A percentile compares a stretch with the other conserved stretches of the same genome.
These are phyloP conservation scores for Penicillium flavigenum DNA, from an alignment of 495 filamentous ascomycete species.

Conservation along the genomic window DNA sequence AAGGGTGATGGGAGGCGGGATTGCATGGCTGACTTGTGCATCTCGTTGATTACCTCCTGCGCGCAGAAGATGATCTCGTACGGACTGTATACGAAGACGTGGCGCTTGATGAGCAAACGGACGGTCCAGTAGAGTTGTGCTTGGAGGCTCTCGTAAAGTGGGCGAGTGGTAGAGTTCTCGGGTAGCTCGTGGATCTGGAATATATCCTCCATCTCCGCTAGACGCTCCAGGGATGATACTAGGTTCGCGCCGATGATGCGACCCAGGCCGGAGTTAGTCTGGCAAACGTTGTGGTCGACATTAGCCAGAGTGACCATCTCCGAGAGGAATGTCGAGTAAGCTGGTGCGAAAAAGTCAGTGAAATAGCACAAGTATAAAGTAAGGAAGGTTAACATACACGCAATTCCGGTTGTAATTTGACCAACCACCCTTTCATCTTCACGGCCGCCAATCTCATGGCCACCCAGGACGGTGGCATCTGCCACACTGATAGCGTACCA, in stretches of 20 bases:
- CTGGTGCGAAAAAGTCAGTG: constrained; percentile 27
- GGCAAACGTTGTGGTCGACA: constrained; percentile 42
- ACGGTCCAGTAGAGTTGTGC: constrained; percentile 74
- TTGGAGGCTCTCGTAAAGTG: constrained; percentile 50
- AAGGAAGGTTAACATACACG: constrained; percentile 62
- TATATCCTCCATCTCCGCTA: constrained; percentile 41
- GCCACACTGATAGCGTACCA: constrained; percentile 72
- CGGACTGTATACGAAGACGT: constrained; percentile 56
- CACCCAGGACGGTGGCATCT: constrained; percentile 59
- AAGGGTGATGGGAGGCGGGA: constrained; percentile 53
- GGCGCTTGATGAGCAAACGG: constrained; percentile 58
- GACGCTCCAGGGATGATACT: constrained; percentile 41
- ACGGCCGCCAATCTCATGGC: constrained; percentile 47
- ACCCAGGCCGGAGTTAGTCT: constrained; percentile 41
- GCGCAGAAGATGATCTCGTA: constrained; percentile 63
- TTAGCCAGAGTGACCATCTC: constrained; percentile 41
- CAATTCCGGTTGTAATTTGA: constrained; percentile 60
- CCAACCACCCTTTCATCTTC: constrained; percentile 68
- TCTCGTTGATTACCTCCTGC: constrained; percentile 56
- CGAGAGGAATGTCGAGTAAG: constrained; percentile 48
- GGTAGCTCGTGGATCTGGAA: constrained; percentile 33
- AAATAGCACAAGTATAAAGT: constrained; percentile 37
- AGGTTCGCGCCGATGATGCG: constrained; percentile 42
- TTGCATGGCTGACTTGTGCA: constrained; percentile 52
- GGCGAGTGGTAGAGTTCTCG: constrained; percentile 31